Percentiles rank a stretch among this genome's conserved stretches.
phyloP scores from a whole-genome alignment of 352 stramenopile species.

The Phytophthora sojae region DNA sequence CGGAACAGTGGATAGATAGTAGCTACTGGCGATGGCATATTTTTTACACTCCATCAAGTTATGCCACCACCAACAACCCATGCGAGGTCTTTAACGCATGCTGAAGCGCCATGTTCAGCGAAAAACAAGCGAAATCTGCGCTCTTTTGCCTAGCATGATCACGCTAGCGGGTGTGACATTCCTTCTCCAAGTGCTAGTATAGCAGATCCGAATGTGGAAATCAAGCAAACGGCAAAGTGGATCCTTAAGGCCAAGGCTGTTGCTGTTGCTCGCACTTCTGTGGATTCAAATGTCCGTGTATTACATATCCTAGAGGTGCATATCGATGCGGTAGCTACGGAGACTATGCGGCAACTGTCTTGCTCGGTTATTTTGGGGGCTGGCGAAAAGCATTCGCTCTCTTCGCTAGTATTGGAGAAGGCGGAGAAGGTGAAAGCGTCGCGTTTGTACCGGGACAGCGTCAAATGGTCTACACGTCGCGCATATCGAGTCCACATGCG shows the following conservation, averaged over 20 bases:
- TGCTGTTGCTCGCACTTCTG: background rate
- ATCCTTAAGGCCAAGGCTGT: conserved; percentile 15
- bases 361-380: background rate
- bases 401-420: background rate
- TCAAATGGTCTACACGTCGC: conserved; percentile 5
- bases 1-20: conserved; percentile 13
- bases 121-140: background rate
- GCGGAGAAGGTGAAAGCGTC: conserved; percentile 1
- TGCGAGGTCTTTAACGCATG: conserved; percentile 10
- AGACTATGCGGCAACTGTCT: background rate
- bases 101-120: conserved; percentile 11
- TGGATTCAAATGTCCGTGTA: background rate
- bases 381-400: background rate
- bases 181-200: background rate
- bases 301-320: conserved; percentile 20
- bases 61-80: conserved; percentile 15
- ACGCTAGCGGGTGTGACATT: background rate
- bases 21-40: conserved; percentile 15
- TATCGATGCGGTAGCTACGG: background rate
- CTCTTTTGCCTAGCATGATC: background rate
- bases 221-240: conserved; percentile 20
- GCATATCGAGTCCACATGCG: conserved; percentile 1
- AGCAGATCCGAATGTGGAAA: conserved; percentile 3
- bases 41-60: conserved; percentile 3
- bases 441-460: conserved; percentile 8